Percentiles rank a stretch among this genome's conserved stretches.
These are phyloP conservation scores for Pseudogymnoascus pannorum DNA, from an alignment of 2,329 filamentous ascomycete genomes.

Conservation along the genomic window DNA sequence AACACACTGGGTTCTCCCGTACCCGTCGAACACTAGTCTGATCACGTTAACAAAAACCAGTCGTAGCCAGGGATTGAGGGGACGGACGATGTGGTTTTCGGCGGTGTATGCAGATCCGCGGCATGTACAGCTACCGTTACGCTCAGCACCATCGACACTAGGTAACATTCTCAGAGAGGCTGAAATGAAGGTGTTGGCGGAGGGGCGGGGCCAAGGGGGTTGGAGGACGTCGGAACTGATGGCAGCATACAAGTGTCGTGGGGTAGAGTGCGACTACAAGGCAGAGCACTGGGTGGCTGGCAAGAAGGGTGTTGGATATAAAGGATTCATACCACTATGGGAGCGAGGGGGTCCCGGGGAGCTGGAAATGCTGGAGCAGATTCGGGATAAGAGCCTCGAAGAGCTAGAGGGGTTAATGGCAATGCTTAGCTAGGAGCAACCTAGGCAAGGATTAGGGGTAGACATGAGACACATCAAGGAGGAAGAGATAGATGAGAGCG, in stretches of 20 bases:
- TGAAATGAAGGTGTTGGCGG: background rate
- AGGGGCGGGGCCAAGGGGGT: background rate
- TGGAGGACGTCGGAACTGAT: background rate
- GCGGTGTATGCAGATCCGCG: background rate
- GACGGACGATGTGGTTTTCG: background rate
- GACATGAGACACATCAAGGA: too few relatives aligned
- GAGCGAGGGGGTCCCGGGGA: background rate
- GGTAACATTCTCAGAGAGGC: background rate
- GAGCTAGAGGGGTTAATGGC: background rate
- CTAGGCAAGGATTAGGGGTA: too few relatives aligned
- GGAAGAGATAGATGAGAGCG: background rate
- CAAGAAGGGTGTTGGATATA: background rate
- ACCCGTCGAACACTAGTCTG: background rate
- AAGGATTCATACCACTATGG: background rate
- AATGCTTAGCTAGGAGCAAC: background rate
- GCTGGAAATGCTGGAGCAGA: background rate
- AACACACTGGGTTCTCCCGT: background rate
- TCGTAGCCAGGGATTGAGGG: background rate
- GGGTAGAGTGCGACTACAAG: background rate
- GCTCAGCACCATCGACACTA: background rate
- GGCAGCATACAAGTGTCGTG: background rate
- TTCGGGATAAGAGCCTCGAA: background rate
- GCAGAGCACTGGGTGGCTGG: background rate
- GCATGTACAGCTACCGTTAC: background rate
- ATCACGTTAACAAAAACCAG: background rate